Conservation (phyloP, 257 asterid genomes). For the Orobanche coerulescens region DNA sequence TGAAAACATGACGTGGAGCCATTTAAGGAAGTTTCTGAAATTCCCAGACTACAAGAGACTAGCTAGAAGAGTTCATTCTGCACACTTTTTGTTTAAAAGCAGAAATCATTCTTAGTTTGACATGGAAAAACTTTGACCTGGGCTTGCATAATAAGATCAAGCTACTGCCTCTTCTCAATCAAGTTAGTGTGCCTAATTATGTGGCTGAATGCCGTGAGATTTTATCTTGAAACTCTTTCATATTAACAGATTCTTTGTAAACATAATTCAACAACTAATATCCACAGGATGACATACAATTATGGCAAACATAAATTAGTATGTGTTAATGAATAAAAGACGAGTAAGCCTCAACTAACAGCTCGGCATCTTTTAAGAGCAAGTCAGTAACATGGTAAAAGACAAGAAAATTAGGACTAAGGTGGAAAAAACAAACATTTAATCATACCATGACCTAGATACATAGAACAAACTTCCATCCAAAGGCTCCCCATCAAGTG, state of each 20-base stretch:
- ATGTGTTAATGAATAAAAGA: background rate
- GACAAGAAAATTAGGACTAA: background rate
- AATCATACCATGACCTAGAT: slow-evolving; percentile 75
- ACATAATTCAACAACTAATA: background rate
- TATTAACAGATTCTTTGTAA: background rate
- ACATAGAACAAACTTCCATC: slow-evolving; percentile 59
- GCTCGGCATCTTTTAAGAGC: slow-evolving; percentile 5
- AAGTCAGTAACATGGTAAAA: slow-evolving; percentile 12
- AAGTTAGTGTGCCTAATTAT: background rate
- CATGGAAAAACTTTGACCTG: background rate
- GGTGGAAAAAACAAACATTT: slow-evolving; percentile 3
- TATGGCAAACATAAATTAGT: background rate
- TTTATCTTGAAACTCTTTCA: background rate
- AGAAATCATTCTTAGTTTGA: slow-evolving; percentile 8
- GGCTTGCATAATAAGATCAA: slow-evolving; percentile 3
- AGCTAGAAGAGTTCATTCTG: slow-evolving; percentile 5
- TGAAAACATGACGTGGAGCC: background rate
- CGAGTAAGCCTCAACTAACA: background rate
- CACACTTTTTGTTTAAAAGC: background rate
- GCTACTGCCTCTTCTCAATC: slow-evolving; percentile 2
- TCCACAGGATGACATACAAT: background rate
- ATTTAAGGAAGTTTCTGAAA: background rate
- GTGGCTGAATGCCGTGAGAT: background rate
- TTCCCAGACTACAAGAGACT: background rate
- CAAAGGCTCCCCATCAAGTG: slow-evolving; percentile 62